Evolutionary conservation across 345 rosid species (phyloP).

Genomic region (Toxicodendron radicans): DNA sequence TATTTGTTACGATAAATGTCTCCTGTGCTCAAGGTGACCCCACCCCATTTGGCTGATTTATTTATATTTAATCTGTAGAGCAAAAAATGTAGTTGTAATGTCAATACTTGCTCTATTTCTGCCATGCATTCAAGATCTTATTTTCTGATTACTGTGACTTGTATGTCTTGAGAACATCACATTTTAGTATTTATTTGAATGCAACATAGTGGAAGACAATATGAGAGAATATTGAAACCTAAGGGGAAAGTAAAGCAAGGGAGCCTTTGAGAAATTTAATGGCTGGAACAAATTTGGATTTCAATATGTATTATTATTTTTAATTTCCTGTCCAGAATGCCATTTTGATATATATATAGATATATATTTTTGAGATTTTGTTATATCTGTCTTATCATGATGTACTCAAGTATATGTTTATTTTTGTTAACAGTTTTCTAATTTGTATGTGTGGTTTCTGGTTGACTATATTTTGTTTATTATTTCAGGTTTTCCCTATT

Average conservation of each 20-base stretch:
- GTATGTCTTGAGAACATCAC: background rate
- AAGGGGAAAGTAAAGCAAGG: background rate
- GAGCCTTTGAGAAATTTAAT: background rate
- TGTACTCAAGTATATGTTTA: background rate
- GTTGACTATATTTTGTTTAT: background rate
- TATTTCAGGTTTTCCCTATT: constrained; percentile 69
- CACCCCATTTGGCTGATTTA: background rate
- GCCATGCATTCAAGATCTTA: background rate
- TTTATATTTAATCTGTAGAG: background rate
- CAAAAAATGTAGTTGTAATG: background rate
- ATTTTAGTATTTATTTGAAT: background rate
- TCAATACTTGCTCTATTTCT: background rate
- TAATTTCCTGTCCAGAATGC: background rate
- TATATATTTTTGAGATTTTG: background rate
- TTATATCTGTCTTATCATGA: background rate
- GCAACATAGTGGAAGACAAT: background rate
- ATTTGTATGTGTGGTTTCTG: background rate
- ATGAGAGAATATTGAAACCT: background rate
- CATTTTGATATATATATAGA: background rate
- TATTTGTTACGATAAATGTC: background rate
- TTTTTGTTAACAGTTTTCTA: background rate
- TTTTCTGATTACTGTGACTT: background rate
- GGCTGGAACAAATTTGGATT: background rate
- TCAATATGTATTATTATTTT: background rate
- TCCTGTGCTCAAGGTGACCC: background rate